Evolutionary conservation across 306 rosid species (phyloP).

Genomic region (Castanea mollissima): DNA sequence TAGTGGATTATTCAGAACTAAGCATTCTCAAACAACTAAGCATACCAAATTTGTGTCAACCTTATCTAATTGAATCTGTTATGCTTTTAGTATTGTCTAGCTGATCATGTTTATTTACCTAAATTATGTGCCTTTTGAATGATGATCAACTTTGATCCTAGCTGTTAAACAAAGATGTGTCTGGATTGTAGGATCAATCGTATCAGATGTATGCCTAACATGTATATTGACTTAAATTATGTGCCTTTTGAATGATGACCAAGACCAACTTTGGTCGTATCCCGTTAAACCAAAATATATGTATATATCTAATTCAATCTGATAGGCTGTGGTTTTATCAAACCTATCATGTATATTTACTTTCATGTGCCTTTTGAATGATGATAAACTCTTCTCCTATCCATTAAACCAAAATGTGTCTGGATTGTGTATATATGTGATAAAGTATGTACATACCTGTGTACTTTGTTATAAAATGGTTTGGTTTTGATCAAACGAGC

Average conservation of each 20-base stretch:
- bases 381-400: too few relatives aligned
- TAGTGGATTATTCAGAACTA: not conserved
- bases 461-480: not conserved
- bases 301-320: too few relatives aligned
- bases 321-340: too few relatives aligned
- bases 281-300: too few relatives aligned
- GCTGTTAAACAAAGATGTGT: not conserved
- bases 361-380: too few relatives aligned
- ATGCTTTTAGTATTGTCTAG: not conserved
- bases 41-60: not conserved
- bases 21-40: not conserved
- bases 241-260: too few relatives aligned
- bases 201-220: not conserved
- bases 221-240: too few relatives aligned
- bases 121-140: not conserved
- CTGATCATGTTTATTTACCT: not conserved
- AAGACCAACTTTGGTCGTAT: too few relatives aligned
- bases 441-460: too few relatives aligned
- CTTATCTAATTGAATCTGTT: not conserved
- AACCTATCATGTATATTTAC: too few relatives aligned
- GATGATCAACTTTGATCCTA: not conserved
- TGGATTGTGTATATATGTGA: too few relatives aligned
- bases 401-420: too few relatives aligned
- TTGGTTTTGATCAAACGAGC: slow-evolving; percentile 22
- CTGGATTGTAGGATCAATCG: not conserved